phyloP scores from a whole-genome alignment of 768 basidiomycete genomes.

The Rubroboletus satanas region DNA sequence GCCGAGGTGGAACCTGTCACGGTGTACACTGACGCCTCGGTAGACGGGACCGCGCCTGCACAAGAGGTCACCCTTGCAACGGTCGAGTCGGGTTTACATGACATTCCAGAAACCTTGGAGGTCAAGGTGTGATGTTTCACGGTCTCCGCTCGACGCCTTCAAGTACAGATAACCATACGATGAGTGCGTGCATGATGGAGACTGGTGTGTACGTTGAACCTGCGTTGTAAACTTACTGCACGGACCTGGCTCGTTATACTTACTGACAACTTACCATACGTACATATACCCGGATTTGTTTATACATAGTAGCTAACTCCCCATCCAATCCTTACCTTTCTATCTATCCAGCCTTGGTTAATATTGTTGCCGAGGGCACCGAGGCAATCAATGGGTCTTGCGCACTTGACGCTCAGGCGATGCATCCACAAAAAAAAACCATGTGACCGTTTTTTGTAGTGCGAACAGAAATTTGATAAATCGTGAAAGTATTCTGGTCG shows the following conservation, averaged over 20 bases:
- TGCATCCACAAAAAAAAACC: too few relatives aligned
- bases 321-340: conserved; percentile 3
- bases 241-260: conserved; percentile 6
- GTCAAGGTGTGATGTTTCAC: conserved; percentile 14
- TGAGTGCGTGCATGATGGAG: background rate
- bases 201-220: background rate
- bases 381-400: too few relatives aligned
- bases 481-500: too few relatives aligned
- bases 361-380: too few relatives aligned
- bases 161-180: conserved; percentile 23
- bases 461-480: too few relatives aligned
- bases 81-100: conserved; percentile 4
- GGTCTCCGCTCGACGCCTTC: conserved; percentile 9
- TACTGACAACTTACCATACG: conserved; percentile 16
- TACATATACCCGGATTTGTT: conserved; percentile 24
- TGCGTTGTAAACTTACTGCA: conserved; percentile 6
- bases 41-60: conserved; percentile 4
- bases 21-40: background rate
- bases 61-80: conserved; percentile 1
- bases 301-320: conserved; percentile 16
- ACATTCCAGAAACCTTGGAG: conserved; percentile 18
- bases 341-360: background rate
- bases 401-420: too few relatives aligned
- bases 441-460: too few relatives aligned
- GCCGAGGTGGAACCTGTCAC: conserved; percentile 3